phyloP scores from a whole-genome alignment of 805 yeast species.

The Danielia reshetovae region DNA sequence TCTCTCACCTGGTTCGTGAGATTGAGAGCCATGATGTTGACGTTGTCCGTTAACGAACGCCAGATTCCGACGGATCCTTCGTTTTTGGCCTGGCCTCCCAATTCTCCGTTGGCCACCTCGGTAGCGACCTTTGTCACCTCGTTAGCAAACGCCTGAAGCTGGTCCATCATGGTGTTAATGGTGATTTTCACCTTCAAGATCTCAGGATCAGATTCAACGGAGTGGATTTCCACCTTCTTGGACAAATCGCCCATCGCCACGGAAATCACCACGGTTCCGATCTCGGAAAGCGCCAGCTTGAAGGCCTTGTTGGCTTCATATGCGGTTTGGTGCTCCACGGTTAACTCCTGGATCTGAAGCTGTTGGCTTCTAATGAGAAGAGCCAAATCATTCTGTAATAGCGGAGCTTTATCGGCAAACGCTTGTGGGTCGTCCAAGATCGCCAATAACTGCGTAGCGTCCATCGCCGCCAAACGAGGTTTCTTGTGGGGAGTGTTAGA shows the following conservation, averaged over 20 bases:
- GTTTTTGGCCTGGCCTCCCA: slow-evolving; percentile 85
- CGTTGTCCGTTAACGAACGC: slow-evolving; percentile 80
- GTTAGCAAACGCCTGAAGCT: slow-evolving; percentile 71
- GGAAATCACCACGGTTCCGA: slow-evolving; percentile 81
- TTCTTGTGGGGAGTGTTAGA: slow-evolving; percentile 12
- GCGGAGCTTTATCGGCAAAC: slow-evolving; percentile 24
- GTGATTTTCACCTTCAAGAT: slow-evolving; percentile 75
- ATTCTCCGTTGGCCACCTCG: slow-evolving; percentile 84
- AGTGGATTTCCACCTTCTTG: slow-evolving; percentile 71
- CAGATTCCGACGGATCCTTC: slow-evolving; percentile 86
- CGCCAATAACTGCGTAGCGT: slow-evolving; percentile 28
- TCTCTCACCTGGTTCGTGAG: slow-evolving; percentile 69
- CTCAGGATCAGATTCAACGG: slow-evolving; percentile 72
- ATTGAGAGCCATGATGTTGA: slow-evolving; percentile 84
- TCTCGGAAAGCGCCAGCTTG: slow-evolving; percentile 68
- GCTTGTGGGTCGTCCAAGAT: slow-evolving; percentile 38
- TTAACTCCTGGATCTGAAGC: slow-evolving; percentile 20
- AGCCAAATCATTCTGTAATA: slow-evolving; percentile 28
- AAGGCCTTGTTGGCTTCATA: slow-evolving; percentile 63
- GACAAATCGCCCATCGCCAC: slow-evolving; percentile 88
- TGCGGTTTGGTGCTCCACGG: slow-evolving; percentile 32
- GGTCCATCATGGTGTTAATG: slow-evolving; percentile 87
- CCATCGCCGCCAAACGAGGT: slow-evolving; percentile 25
- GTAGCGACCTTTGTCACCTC: slow-evolving; percentile 85
- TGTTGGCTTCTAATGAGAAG: slow-evolving; percentile 30